Evolutionary conservation across 2,329 filamentous ascomycete species (phyloP), one percentile per base, ranked within the genome.

Genomic region (Botrytis hyacinthi): DNA sequence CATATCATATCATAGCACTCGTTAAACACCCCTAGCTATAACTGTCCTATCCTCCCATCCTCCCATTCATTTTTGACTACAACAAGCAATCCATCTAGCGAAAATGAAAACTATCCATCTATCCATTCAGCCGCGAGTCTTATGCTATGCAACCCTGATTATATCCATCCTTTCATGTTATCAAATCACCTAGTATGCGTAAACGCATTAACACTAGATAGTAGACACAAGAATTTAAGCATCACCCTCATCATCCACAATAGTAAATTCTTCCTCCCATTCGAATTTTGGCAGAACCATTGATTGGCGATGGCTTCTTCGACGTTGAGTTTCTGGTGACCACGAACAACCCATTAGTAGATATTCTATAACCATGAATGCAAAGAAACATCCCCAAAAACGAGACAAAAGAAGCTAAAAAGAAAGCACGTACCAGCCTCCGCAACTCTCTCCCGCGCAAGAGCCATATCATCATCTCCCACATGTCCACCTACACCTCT

Each of bases 201-300:
- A 60, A 20, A 32, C 20, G 18, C 8, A n/a, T n/a, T n/a, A n/a
- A n/a, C n/a, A 46, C 46, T 10, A 48, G 22, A 26, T 22, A 48
- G 1, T 42, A 16, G 10, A 51, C 4, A 26, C 20, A 10, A 6
- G 2, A 10, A 20, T 18, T 3, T 10, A 59, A 7, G 5, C 59
- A 61, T 37, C 9, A 9, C 3, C 37, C 12, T 18, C 7, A 2
- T 9, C 18, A 5, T 18, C 29, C 6, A 4, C 46, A 14, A 16
- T 26, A 3, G 6, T 1, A 20, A 54, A 68, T 4, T 68, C 65
- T 8, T 68, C 65, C 9, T 68, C 65, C 65, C 65, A 68, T 1
- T 68, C 65, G 3, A 68, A 68, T 40, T 68, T 68, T 1, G 65
- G 65, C 4, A 68, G 18, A 6, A 68, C 37, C 35, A 68, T n/a